Evolutionary conservation across 176 grass and related monocot genomes (phyloP).

Genomic region (Ananas comosus): DNA sequence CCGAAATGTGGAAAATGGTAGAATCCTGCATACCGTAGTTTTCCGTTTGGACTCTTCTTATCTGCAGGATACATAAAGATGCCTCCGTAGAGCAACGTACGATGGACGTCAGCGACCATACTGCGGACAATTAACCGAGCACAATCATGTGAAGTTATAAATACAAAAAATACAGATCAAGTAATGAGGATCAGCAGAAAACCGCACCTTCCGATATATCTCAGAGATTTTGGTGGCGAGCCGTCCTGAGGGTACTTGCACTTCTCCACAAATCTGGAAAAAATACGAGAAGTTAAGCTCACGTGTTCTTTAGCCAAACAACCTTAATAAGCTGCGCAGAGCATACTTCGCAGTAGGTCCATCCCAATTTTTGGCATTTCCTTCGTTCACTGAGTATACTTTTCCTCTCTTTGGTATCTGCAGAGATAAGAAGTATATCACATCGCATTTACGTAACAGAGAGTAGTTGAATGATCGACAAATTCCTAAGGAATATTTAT

Average conservation of each 20-base stretch:
- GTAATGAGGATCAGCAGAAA: neutral
- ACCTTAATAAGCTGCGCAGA: neutral
- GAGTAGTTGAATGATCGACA: neutral
- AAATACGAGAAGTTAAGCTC: constrained; percentile 18
- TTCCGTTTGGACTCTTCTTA: constrained; percentile 78
- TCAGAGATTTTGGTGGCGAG: constrained; percentile 72
- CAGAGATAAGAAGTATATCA: constrained; percentile 2
- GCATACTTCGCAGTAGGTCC: constrained; percentile 65
- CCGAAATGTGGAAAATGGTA: neutral
- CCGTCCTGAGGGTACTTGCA: constrained; percentile 85
- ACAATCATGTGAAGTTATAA: neutral
- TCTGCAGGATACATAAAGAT: constrained; percentile 96
- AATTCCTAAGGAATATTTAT: neutral
- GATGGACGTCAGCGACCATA: constrained; percentile 99
- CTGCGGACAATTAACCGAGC: constrained; percentile 34
- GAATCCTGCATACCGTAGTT: constrained; percentile 52
- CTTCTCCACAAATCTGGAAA: constrained; percentile 72
- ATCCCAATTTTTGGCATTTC: constrained; percentile 95
- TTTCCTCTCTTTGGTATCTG: constrained; percentile 89
- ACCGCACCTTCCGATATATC: constrained; percentile 88
- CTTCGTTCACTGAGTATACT: constrained; percentile 97
- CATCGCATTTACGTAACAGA: neutral
- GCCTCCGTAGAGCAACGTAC: constrained; percentile 87
- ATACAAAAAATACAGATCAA: neutral
- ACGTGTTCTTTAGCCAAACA: constrained; percentile 1